A percentile compares a stretch with the other conserved stretches of the same genome.
phyloP scores from a whole-genome alignment of 2,329 filamentous ascomycete genomes.

The Daldinia sp. region DNA sequence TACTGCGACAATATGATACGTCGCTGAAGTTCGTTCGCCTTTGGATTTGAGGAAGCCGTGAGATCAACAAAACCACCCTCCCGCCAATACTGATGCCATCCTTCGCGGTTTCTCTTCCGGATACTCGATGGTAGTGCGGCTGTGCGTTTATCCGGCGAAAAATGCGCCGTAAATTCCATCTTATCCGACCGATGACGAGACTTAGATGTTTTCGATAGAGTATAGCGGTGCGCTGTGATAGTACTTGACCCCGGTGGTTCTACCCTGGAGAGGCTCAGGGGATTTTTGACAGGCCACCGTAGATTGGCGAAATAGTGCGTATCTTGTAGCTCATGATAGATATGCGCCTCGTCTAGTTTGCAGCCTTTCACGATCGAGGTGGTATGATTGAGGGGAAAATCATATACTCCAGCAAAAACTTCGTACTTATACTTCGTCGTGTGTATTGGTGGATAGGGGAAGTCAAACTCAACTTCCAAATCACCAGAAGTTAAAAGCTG shows the following conservation, averaged over 20 bases:
- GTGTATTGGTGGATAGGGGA: slow-evolving; percentile 53
- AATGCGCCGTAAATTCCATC: slow-evolving; percentile 49
- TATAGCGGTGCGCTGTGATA: slow-evolving; percentile 47
- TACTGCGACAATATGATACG: slow-evolving; percentile 55
- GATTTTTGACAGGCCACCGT: slow-evolving; percentile 42
- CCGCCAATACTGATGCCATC: slow-evolving; percentile 51
- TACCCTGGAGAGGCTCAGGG: slow-evolving; percentile 38
- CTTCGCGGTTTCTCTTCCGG: slow-evolving; percentile 37
- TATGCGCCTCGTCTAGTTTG: slow-evolving; percentile 40
- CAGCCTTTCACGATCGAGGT: slow-evolving; percentile 42
- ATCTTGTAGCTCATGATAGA: slow-evolving; percentile 50
- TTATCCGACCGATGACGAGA: not conserved
- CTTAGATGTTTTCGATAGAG: slow-evolving; percentile 34
- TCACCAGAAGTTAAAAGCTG: slow-evolving; percentile 46
- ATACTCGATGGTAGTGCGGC: slow-evolving; percentile 42
- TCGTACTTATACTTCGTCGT: slow-evolving; percentile 54
- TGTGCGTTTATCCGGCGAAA: slow-evolving; percentile 41
- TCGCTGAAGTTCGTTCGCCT: slow-evolving; percentile 54
- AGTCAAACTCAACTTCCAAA: slow-evolving; percentile 52
- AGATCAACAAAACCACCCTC: slow-evolving; percentile 54
- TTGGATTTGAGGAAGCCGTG: slow-evolving; percentile 47
- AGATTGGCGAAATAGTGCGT: slow-evolving; percentile 52
- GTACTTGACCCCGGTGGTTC: slow-evolving; percentile 40
- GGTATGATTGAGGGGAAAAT: slow-evolving; percentile 51
- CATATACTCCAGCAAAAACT: slow-evolving; percentile 53